Evolutionary conservation across 805 yeast species (phyloP).

Genomic region (Crinitomyces ghanaensis): DNA sequence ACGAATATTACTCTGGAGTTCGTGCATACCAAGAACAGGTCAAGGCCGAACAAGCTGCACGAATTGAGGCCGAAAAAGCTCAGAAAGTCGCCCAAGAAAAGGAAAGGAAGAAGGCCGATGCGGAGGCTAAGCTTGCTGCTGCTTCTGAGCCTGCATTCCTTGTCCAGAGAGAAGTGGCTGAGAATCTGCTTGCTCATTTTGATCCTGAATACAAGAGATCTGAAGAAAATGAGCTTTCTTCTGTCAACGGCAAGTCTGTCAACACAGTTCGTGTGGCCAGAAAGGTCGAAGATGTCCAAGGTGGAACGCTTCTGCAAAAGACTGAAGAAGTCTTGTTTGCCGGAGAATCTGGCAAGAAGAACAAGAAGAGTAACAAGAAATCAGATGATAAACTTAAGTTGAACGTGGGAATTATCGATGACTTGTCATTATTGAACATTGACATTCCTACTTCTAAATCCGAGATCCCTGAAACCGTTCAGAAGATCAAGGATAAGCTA

Average conservation of each 20-base stretch:
- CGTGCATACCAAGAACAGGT: slow-evolving; percentile 56
- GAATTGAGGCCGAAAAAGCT: slow-evolving; percentile 59
- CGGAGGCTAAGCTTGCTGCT: slow-evolving; percentile 60
- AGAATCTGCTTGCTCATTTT: slow-evolving; percentile 57
- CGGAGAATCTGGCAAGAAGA: slow-evolving; percentile 40
- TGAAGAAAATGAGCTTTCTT: slow-evolving; percentile 24
- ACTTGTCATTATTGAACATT: slow-evolving; percentile 64
- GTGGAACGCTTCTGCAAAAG: slow-evolving; percentile 51
- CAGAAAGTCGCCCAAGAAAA: slow-evolving; percentile 40
- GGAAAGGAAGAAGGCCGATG: slow-evolving; percentile 48
- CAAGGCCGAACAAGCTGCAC: slow-evolving; percentile 56
- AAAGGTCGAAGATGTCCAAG: slow-evolving; percentile 41
- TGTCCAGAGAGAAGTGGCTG: slow-evolving; percentile 64
- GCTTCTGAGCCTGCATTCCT: slow-evolving; percentile 72
- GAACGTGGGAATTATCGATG: slow-evolving; percentile 69
- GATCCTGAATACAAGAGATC: slow-evolving; percentile 70
- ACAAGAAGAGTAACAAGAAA: slow-evolving; percentile 31
- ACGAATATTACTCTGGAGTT: slow-evolving; percentile 65
- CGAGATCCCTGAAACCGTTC: slow-evolving; percentile 55
- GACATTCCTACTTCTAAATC: slow-evolving; percentile 68
- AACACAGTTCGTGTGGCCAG: slow-evolving; percentile 23
- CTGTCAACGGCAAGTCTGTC: slow-evolving; percentile 21
- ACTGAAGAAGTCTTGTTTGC: slow-evolving; percentile 50
- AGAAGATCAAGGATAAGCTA: slow-evolving; percentile 60
- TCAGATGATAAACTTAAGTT: slow-evolving; percentile 46